Base-by-base conservation (phyloP, 2,329 filamentous ascomycete genomes). In the Pseudogymnoascus sp. region DNA sequence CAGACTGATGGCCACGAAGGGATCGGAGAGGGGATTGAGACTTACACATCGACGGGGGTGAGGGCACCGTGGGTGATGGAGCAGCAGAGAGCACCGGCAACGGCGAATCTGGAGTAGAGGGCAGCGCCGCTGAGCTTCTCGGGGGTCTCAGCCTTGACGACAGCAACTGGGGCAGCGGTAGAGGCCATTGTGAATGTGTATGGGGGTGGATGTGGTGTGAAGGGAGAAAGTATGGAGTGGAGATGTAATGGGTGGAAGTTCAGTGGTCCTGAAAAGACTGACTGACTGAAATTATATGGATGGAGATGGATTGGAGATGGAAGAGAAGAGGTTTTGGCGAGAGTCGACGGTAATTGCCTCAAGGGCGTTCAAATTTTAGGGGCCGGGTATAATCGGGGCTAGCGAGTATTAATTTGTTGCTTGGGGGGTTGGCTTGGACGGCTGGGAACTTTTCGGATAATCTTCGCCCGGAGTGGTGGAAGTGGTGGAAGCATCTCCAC, bases 21-120 rank as follows among this genome's bases (percentile, higher is more conserved):
- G 19, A 41, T 19, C 21, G 38, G 23, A 23, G n/a, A 58, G 29
- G 35, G 12, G 61, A 62, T 12, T 41, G 49, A 63, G 65, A 90
- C 93, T 79, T 94, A 97, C 93, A 99, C 94, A 90, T 99, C 94
- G 78, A 99, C 92, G 75, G 94, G 94, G 71, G 94, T 99, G 73
- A 97, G 87, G 74, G 84, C 89, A 79, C 93, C 94, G 86, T 99
- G 94, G 75, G 94, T 99, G 81, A 97, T 82, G 72, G 92, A 94
- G 81, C 94, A 99, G 88, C 94, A 97, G 83, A 97, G 82, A 72
- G 94, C 94, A 81, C 94, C 94, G 73, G 94, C 92, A 73, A 99
- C 89, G 80, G 94, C 93, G 82, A 97, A 97, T 80, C 91, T 87
- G 73, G 91, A 90, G 88, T 97, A 97, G 72, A 99, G 90, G 65